phyloP scores from a whole-genome alignment of 305 asterid species.

The Fraxinus sp. region DNA sequence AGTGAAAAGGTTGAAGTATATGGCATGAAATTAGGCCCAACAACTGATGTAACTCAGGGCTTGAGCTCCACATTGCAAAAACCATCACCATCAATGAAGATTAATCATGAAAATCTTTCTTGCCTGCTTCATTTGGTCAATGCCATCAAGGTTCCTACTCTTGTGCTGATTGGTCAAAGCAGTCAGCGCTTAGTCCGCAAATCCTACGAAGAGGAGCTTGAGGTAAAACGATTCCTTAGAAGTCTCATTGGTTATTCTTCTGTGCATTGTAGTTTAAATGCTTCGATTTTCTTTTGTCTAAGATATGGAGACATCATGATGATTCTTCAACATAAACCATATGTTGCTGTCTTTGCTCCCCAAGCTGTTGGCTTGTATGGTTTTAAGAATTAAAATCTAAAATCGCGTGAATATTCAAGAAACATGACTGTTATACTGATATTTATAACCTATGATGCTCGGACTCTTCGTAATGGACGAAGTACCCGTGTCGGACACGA shows the following conservation, averaged over 20 bases:
- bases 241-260: constrained; percentile 9
- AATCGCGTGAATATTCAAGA: background rate
- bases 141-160: constrained; percentile 56
- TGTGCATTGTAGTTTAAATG: background rate
- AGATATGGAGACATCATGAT: background rate
- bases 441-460: background rate
- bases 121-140: constrained; percentile 59
- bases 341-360: background rate
- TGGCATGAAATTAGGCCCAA: constrained; percentile 61
- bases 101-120: constrained; percentile 63
- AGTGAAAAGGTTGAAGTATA: constrained; percentile 44
- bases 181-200: constrained; percentile 33
- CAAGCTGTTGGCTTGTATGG: background rate
- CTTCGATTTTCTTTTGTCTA: background rate
- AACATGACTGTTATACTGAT: background rate
- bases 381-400: background rate
- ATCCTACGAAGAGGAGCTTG: constrained; percentile 42
- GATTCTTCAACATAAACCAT: background rate
- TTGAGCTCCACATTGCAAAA: constrained; percentile 48
- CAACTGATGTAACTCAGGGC: constrained; percentile 38
- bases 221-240: constrained; percentile 46
- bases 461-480: too few species aligned
- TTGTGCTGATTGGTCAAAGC: constrained; percentile 53
- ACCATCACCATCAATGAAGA: constrained; percentile 45
- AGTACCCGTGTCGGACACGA: too few species aligned